A percentile compares a stretch with the other conserved stretches of the same genome.
Conservation (phyloP, 2,329 filamentous ascomycete species). For the Delphinella strobiligena region DNA sequence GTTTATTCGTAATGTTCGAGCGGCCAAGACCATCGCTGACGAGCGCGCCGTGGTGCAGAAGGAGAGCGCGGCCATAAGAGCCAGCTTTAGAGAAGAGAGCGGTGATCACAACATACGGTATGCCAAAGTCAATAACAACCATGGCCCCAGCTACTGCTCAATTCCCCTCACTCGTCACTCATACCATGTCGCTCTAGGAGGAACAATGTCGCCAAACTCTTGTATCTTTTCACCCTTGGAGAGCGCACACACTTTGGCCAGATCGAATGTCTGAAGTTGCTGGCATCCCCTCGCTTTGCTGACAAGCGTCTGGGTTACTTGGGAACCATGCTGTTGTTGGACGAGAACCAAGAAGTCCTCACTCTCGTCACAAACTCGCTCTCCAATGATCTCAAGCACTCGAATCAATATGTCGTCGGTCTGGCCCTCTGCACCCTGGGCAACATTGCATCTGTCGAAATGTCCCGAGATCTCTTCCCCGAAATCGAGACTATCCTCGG, state of each 20-base stretch:
- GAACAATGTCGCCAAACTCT: conserved; percentile 96
- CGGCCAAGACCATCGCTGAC: conserved; percentile 97
- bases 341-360: conserved; percentile 97
- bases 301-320: conserved; percentile 94
- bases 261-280: conserved; percentile 95
- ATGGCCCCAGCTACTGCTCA: too few relatives aligned
- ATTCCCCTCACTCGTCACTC: too few relatives aligned
- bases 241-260: conserved; percentile 98
- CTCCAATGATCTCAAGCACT: conserved; percentile 94
- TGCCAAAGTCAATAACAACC: conserved; percentile 15
- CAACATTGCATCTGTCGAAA: conserved; percentile 95
- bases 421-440: conserved; percentile 91
- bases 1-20: conserved; percentile 98
- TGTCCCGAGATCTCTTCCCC: conserved; percentile 93
- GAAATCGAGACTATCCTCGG: conserved; percentile 88
- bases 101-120: conserved; percentile 84
- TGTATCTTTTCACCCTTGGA: conserved; percentile 95
- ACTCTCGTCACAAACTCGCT: conserved; percentile 95
- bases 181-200: conserved; percentile 44
- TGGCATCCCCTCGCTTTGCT: conserved; percentile 92
- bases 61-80: conserved; percentile 93
- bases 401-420: conserved; percentile 96
- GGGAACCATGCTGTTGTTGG: conserved; percentile 87
- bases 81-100: conserved; percentile 95
- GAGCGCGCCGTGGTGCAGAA: conserved; percentile 97